A percentile compares a stretch with the other conserved stretches of the same genome.
These are phyloP conservation scores for Solanum paucissectum DNA, from an alignment of 257 asterid species.

Conservation along the genomic window DNA sequence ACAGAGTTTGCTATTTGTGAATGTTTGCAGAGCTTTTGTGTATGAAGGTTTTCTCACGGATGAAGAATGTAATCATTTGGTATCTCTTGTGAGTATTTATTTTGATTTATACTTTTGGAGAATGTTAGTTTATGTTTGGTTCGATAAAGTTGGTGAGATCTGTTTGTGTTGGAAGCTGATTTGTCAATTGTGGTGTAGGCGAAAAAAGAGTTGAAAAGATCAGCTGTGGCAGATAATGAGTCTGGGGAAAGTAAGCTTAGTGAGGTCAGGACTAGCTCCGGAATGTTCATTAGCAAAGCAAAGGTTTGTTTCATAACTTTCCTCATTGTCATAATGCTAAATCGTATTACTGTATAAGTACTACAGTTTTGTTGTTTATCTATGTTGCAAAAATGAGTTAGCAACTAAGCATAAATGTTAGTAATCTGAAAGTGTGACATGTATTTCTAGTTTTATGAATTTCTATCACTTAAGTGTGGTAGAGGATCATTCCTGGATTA, in stretches of 20 bases:
- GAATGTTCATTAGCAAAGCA: conserved; percentile 73
- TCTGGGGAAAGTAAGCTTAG: conserved; percentile 73
- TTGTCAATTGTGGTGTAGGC: conserved; percentile 36
- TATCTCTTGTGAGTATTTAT: conserved; percentile 61
- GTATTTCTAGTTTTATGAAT: background rate
- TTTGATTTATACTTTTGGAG: background rate
- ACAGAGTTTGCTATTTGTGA: background rate
- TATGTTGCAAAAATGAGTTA: background rate
- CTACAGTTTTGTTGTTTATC: background rate
- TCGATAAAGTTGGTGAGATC: background rate
- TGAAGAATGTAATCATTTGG: conserved; percentile 81
- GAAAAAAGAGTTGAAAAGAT: conserved; percentile 80
- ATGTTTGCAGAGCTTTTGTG: conserved; percentile 62
- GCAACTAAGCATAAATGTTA: background rate
- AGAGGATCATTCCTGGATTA: background rate
- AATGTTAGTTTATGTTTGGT: background rate
- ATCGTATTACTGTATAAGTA: background rate
- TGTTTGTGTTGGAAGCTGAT: background rate
- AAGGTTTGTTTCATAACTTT: conserved; percentile 41
- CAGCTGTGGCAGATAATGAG: conserved; percentile 73
- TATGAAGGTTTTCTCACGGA: conserved; percentile 85
- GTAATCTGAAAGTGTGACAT: background rate
- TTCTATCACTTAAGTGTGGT: background rate
- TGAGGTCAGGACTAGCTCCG: conserved; percentile 93
- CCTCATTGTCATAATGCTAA: background rate